These are phyloP conservation scores for Ilyonectria mors-panacis DNA, from an alignment of 2,329 filamentous ascomycete genomes.

Conservation along the genomic window DNA sequence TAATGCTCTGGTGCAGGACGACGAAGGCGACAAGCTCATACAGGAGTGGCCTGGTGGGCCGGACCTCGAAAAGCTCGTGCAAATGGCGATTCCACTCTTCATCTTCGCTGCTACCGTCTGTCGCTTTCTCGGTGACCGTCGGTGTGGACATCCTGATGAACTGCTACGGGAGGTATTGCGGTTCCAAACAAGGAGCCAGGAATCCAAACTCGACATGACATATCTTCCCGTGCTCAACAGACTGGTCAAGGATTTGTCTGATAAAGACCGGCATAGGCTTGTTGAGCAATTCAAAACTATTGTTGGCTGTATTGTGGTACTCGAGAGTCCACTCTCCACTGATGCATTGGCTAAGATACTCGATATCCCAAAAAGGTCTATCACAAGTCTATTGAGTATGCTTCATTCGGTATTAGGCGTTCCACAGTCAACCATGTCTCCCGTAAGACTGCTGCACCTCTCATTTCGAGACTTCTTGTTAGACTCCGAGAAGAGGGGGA, in stretches of 20 bases:
- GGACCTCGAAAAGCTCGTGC: conserved; percentile 29
- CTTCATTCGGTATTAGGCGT: conserved; percentile 16
- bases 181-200: conserved; percentile 15
- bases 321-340: neutral
- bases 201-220: conserved; percentile 24
- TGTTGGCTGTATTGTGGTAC: neutral
- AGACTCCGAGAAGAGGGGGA: neutral
- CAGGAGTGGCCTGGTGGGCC: conserved; percentile 26
- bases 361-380: neutral
- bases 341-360: neutral
- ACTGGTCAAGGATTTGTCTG: neutral
- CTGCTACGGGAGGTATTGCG: conserved; percentile 45
- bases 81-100: conserved; percentile 53
- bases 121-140: conserved; percentile 46
- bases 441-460: conserved; percentile 7
- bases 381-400: neutral
- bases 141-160: conserved; percentile 37
- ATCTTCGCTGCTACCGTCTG: conserved; percentile 37
- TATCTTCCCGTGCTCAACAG: neutral
- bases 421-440: neutral
- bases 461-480: conserved; percentile 17
- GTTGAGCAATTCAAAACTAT: neutral
- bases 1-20: conserved; percentile 28
- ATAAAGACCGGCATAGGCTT: neutral
- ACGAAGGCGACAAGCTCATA: neutral